phyloP scores from a whole-genome alignment of 176 grass and related monocot species.

The Musa beccarii region DNA sequence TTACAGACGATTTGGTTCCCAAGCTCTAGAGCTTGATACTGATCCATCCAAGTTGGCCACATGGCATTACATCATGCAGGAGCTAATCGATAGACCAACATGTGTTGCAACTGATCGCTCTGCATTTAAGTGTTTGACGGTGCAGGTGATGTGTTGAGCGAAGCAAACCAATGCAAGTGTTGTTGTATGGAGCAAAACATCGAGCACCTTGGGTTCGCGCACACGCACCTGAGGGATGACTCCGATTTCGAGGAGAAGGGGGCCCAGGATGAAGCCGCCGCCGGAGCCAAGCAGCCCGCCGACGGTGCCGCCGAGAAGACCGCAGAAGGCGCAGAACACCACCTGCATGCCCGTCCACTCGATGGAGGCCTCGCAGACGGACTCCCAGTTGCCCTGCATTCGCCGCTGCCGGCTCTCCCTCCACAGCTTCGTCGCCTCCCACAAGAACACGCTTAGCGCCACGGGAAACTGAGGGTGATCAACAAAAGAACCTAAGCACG shows the following conservation, averaged over 20 bases:
- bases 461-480: conserved; percentile 35
- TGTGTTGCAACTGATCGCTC: too few relatives aligned
- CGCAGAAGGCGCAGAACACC: conserved; percentile 73
- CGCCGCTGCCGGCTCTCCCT: conserved; percentile 58
- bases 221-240: conserved; percentile 82
- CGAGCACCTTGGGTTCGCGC: not conserved
- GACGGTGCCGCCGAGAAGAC: conserved; percentile 79
- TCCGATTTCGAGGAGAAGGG: conserved; percentile 91
- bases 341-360: conserved; percentile 77
- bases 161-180: too few relatives aligned
- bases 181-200: not conserved
- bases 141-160: too few relatives aligned
- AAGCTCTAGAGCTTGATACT: too few relatives aligned
- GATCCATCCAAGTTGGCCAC: too few relatives aligned
- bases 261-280: conserved; percentile 89
- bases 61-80: too few relatives aligned
- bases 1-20: too few relatives aligned
- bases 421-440: conserved; percentile 59
- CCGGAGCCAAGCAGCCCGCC: conserved; percentile 91
- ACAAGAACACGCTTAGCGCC: conserved; percentile 49
- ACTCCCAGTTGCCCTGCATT: conserved; percentile 54
- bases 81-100: too few relatives aligned
- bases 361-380: conserved; percentile 81
- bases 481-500: not conserved
- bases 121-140: too few relatives aligned